Percentiles rank a stretch among this genome's conserved stretches.
Conservation (phyloP, 768 basidiomycete species). For the Multifurca ochricompacta region DNA sequence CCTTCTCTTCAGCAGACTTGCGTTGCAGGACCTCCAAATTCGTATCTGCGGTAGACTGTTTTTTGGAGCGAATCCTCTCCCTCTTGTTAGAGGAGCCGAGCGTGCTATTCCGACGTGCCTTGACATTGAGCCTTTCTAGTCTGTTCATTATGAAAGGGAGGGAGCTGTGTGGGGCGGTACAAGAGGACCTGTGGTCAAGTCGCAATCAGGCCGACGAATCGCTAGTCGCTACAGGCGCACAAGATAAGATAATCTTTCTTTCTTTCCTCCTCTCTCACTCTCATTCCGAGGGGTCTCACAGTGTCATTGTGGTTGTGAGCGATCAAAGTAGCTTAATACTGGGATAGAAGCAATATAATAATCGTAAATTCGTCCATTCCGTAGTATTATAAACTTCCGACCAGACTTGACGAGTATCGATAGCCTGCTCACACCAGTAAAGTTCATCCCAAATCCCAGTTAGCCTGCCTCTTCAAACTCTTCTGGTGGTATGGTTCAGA, state of each 20-base stretch:
- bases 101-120: slow-evolving; percentile 51
- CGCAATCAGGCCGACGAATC: not conserved
- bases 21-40: slow-evolving; percentile 24
- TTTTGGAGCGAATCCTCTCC: slow-evolving; percentile 30
- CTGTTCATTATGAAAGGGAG: slow-evolving; percentile 4
- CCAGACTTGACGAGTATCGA: slow-evolving; percentile 48
- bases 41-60: slow-evolving; percentile 9
- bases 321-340: slow-evolving; percentile 7
- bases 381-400: slow-evolving; percentile 28
- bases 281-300: too few relatives aligned
- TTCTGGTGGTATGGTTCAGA: too few relatives aligned
- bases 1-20: slow-evolving; percentile 26
- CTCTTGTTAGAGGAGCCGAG: slow-evolving; percentile 57
- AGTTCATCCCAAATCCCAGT: slow-evolving; percentile 31
- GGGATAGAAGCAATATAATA: slow-evolving; percentile 61
- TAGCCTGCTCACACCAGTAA: slow-evolving; percentile 52
- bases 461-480: not conserved
- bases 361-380: slow-evolving; percentile 36
- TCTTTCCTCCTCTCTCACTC: too few relatives aligned
- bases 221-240: too few relatives aligned
- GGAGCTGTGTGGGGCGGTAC: not conserved
- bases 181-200: not conserved
- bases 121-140: slow-evolving; percentile 46
- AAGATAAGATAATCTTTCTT: slow-evolving; percentile 6
- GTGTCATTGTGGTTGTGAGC: not conserved